A percentile compares a stretch with the other conserved stretches of the same genome.
phyloP scores from a whole-genome alignment of 2,329 filamentous ascomycete genomes.

The Diaporthe helianthi region DNA sequence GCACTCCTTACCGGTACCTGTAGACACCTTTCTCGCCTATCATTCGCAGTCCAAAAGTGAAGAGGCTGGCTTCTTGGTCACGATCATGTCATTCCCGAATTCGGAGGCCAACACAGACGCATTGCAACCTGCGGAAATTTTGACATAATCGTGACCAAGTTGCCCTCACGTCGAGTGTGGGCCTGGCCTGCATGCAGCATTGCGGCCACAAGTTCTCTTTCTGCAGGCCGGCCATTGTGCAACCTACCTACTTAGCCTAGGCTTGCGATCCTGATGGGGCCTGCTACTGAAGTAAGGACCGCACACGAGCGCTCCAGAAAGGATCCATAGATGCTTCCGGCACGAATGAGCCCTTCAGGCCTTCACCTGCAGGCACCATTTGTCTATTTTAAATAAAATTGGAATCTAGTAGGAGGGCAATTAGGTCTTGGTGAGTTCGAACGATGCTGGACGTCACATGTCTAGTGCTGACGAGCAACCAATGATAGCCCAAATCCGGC shows the following conservation, averaged over 20 bases:
- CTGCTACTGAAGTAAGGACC: too few relatives aligned
- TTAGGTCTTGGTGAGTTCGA: neutral
- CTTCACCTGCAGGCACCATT: neutral
- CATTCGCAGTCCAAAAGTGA: neutral
- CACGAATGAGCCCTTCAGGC: neutral
- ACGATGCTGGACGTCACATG: neutral
- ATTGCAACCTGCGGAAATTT: neutral
- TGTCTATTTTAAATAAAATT: neutral
- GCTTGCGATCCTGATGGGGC: neutral
- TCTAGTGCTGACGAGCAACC: neutral
- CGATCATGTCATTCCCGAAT: neutral
- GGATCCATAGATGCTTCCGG: neutral
- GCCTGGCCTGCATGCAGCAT: too few relatives aligned
- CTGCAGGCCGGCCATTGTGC: neutral
- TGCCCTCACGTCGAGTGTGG: neutral
- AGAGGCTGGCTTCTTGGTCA: neutral
- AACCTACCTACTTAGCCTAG: neutral
- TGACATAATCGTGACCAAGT: too few relatives aligned
- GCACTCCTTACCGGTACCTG: neutral
- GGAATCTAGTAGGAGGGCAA: neutral
- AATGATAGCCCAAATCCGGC: neutral
- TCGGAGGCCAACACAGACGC: neutral
- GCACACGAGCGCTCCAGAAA: neutral
- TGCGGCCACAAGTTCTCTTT: neutral
- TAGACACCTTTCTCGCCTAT: constrained; percentile 1